phyloP scores from a whole-genome alignment of 192 early-diverging fungal genomes.

The Entomortierella lignicola region DNA sequence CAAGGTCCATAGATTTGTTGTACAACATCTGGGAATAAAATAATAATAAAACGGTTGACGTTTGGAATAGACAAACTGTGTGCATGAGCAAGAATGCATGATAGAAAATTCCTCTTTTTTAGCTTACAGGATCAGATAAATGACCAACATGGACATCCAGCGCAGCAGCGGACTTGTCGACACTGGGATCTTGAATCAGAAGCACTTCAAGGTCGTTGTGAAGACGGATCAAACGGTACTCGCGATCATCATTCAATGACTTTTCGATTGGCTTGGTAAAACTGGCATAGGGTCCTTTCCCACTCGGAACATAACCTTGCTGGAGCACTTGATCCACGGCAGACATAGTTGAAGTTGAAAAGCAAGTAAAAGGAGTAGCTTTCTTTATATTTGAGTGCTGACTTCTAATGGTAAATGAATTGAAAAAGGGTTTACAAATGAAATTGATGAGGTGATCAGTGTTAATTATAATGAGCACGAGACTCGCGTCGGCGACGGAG shows the following conservation, averaged over 20 bases:
- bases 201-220: conserved; percentile 75
- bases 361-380: no score
- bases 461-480: no score
- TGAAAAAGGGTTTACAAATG: no score
- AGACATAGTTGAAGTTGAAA: conserved; percentile 19
- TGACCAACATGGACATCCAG: conserved; percentile 88
- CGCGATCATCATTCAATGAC: conserved; percentile 71
- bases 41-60: neutral
- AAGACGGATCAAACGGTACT: conserved; percentile 69
- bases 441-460: no score
- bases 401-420: no score
- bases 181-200: conserved; percentile 75
- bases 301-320: conserved; percentile 32
- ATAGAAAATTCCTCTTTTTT: neutral
- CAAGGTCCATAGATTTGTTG: neutral
- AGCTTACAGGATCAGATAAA: conserved; percentile 76
- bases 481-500: no score
- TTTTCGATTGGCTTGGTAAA: conserved; percentile 59
- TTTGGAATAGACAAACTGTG: neutral
- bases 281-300: conserved; percentile 41
- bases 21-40: no score
- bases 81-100: neutral
- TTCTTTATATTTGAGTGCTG: no score
- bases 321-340: conserved; percentile 14
- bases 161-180: conserved; percentile 83